phyloP scores from a whole-genome alignment of 129 eudicot species.

The Artemisia argyi region DNA sequence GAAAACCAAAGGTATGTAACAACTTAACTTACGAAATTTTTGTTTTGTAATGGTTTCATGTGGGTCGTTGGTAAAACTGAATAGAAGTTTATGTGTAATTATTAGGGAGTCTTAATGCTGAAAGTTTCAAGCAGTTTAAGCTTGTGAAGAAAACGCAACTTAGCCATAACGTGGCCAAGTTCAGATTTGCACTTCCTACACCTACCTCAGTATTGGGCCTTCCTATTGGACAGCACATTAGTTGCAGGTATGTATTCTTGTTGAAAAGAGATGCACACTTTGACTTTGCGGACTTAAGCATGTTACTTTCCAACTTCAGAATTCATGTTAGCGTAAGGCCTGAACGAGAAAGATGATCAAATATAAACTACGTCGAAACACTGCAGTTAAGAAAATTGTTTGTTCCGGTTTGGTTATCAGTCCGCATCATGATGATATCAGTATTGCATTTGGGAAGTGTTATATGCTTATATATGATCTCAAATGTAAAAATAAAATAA shows the following conservation, averaged over 20 bases:
- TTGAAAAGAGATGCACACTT: not conserved
- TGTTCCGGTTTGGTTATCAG: slow-evolving; percentile 8
- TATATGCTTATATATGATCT: no score
- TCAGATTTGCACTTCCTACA: slow-evolving; percentile 84
- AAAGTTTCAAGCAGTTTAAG: slow-evolving; percentile 71
- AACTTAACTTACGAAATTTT: not conserved
- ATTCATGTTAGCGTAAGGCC: not conserved
- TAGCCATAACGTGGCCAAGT: slow-evolving; percentile 96
- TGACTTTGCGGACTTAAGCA: not conserved
- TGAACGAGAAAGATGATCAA: not conserved
- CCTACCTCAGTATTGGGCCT: slow-evolving; percentile 94
- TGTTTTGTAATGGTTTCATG: not conserved
- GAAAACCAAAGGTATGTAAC: slow-evolving; percentile 67
- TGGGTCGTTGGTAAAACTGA: slow-evolving; percentile 15
- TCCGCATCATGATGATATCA: not conserved
- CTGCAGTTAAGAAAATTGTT: not conserved
- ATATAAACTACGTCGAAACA: not conserved
- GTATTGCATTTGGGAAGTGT: no score
- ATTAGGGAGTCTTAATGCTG: slow-evolving; percentile 68
- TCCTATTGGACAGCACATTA: slow-evolving; percentile 95
- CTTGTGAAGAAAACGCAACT: slow-evolving; percentile 83
- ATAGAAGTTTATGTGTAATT: slow-evolving; percentile 8
- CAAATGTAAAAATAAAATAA: no score
- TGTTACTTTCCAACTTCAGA: not conserved
- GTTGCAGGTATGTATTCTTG: slow-evolving; percentile 65